phyloP scores from a whole-genome alignment of 371 early-diverging fungal species.

The Apophysomyces elegans region DNA sequence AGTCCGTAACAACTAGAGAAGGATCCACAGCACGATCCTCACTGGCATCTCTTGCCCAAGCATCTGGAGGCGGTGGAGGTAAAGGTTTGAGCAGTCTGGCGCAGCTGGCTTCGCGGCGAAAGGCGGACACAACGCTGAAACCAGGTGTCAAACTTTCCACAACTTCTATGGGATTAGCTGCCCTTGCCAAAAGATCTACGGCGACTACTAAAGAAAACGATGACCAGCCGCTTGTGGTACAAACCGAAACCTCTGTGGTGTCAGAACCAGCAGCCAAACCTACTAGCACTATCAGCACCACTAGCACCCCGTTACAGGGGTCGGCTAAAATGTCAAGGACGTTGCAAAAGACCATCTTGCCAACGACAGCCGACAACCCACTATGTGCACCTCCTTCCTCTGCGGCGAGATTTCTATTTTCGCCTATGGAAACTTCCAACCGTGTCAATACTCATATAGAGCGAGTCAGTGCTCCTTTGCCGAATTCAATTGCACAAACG shows the following conservation, averaged over 20 bases:
- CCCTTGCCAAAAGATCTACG: background rate
- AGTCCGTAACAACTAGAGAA: constrained; percentile 12
- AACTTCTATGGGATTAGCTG: background rate
- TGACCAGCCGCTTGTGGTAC: background rate
- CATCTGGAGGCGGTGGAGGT: constrained; percentile 13
- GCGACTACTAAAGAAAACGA: background rate
- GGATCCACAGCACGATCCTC: constrained; percentile 17
- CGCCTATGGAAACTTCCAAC: constrained; percentile 15
- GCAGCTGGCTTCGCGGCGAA: constrained; percentile 24
- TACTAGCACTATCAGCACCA: background rate
- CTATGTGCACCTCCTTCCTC: constrained; percentile 52
- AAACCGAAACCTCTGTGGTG: background rate
- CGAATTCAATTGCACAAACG: constrained; percentile 25
- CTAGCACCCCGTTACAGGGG: background rate
- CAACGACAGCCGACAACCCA: constrained; percentile 14
- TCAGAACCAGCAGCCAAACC: background rate
- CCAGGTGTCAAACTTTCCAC: background rate
- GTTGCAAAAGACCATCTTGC: background rate
- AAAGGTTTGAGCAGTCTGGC: constrained; percentile 20
- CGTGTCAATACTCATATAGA: constrained; percentile 4
- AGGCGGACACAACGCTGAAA: constrained; percentile 4
- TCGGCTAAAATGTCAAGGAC: background rate
- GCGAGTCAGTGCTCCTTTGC: constrained; percentile 12
- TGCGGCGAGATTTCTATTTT: constrained; percentile 53
- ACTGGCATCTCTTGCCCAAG: constrained; percentile 39